Base-by-base conservation (phyloP, 176 grass and related monocot genomes). In the Rhipidocladum racemiflorum region DNA sequence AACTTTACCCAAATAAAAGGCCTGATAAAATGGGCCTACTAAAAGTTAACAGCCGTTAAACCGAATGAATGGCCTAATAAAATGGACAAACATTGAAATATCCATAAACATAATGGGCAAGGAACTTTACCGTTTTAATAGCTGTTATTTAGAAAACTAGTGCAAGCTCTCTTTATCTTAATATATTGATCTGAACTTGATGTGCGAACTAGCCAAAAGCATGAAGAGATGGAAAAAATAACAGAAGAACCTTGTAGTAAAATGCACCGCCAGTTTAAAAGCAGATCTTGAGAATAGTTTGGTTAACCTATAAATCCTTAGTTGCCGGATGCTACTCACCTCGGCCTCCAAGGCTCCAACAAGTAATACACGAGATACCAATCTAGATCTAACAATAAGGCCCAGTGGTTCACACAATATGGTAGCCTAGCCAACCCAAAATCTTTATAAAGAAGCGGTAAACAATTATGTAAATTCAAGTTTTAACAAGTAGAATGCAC, bases 141-240 rank as follows among this genome's bases (percentile, higher is more conserved):
- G 32, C 32, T 3, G 4, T 34, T 34, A 34, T 34, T 34, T 34
- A 34, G 32, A 34, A 34, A 34, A 34, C 32, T 34, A 3, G 32
- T 72, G 65, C 23, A 44, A 36, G 39, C 48, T 50, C 17, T 45
- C 7, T 61, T 79, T 60, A 23, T 27, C 46, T n/a, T n/a, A n/a
- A n/a, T n/a, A n/a, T 67, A 17, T 70, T 23, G 34, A 84, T 68
- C 81, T 67, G 60, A 61, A 42, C 38, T 50, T 84, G 28, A 34
- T 40, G 10, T 2, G 42, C 34, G 24, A 49, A 27, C 70, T 35
- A 50, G 62, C 24, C 42, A 76, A 81, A 51, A 70, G 74, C 68
- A 45, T 28, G 49, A 67, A 32, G 42, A 59, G 39, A 49, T 68
- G 28, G n/a, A 35, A 70, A 71, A 49, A 75, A 59, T 5, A 25